phyloP scores from a whole-genome alignment of 345 rosid genomes.

The Pugionium dolabratum region DNA sequence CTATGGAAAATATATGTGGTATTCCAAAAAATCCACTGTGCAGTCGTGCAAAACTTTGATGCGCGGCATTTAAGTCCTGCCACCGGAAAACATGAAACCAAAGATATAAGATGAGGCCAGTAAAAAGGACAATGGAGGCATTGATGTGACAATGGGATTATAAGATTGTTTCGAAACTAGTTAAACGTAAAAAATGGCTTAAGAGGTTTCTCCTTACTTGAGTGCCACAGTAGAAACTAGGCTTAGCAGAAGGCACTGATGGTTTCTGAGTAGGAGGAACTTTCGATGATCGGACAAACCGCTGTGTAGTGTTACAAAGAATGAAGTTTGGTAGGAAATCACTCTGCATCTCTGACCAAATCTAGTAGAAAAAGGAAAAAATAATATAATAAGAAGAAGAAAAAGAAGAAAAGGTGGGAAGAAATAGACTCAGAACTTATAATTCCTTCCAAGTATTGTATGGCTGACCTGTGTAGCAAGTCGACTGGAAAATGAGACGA shows the following conservation, averaged over 20 bases:
- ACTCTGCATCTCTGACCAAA: conserved; percentile 98
- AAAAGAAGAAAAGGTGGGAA: neutral
- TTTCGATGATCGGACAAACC: conserved; percentile 83
- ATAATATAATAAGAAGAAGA: neutral
- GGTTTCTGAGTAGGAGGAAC: conserved; percentile 89
- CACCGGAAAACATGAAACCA: conserved; percentile 11
- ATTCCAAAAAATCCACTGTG: conserved; percentile 92
- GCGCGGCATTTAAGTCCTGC: conserved; percentile 95
- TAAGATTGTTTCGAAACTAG: conserved; percentile 17
- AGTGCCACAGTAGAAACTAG: conserved; percentile 90
- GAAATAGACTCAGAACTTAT: conserved; percentile 2
- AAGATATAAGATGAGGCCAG: conserved; percentile 11
- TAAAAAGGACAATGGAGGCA: neutral
- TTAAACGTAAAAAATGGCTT: neutral
- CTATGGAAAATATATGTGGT: conserved; percentile 83
- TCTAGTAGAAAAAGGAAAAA: conserved; percentile 47
- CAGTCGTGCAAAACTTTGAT: conserved; percentile 92
- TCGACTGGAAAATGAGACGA: conserved; percentile 92
- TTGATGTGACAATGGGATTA: neutral
- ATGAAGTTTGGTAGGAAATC: conserved; percentile 98
- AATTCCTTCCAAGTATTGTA: conserved; percentile 5
- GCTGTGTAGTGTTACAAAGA: conserved; percentile 96
- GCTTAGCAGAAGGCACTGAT: conserved; percentile 88
- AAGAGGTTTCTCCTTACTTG: conserved; percentile 58
- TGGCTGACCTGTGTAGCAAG: conserved; percentile 88